Conservation (phyloP, 106 monocot species). For the Phalaenopsis equestris region DNA sequence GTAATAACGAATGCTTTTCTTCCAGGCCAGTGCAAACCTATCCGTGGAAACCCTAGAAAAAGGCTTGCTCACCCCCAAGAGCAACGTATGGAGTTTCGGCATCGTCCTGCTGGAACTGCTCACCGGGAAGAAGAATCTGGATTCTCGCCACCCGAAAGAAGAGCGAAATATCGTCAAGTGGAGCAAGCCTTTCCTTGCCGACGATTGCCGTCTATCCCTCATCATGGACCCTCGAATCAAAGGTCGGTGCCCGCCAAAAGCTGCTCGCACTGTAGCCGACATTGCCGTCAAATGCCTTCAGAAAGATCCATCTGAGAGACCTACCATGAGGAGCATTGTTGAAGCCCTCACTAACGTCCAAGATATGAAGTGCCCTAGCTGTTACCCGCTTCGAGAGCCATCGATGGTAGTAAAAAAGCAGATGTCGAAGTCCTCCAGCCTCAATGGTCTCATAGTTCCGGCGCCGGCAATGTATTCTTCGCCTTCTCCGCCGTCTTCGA, state of each 20-base stretch:
- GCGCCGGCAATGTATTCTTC: slow-evolving; percentile 17
- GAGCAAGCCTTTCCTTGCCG: slow-evolving; percentile 46
- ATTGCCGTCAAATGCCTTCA: slow-evolving; percentile 41
- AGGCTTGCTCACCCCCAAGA: slow-evolving; percentile 61
- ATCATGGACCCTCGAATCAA: slow-evolving; percentile 47
- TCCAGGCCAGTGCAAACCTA: slow-evolving; percentile 48
- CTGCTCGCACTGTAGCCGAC: slow-evolving; percentile 38
- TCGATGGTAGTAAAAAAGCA: slow-evolving; percentile 23
- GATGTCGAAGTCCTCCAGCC: slow-evolving; percentile 47
- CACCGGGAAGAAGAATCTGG: slow-evolving; percentile 39
- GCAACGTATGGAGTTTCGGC: slow-evolving; percentile 55
- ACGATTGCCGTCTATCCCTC: slow-evolving; percentile 37
- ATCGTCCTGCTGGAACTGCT: slow-evolving; percentile 50
- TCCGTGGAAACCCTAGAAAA: slow-evolving; percentile 66
- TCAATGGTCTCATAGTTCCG: slow-evolving; percentile 24
- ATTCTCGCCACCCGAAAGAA: slow-evolving; percentile 34
- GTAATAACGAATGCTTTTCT: background rate
- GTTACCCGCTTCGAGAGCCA: slow-evolving; percentile 43
- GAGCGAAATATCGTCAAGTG: slow-evolving; percentile 49
- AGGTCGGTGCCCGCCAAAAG: slow-evolving; percentile 32
- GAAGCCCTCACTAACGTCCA: slow-evolving; percentile 32
- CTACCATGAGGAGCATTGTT: slow-evolving; percentile 44
- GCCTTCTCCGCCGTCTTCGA: slow-evolving; percentile 21
- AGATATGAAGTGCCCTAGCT: slow-evolving; percentile 35
- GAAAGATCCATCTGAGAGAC: slow-evolving; percentile 13